Percentiles rank a stretch among this genome's conserved stretches.
These are phyloP conservation scores for Pezicula rhizophila DNA, from an alignment of 2,329 filamentous ascomycete genomes.

Conservation along the genomic window DNA sequence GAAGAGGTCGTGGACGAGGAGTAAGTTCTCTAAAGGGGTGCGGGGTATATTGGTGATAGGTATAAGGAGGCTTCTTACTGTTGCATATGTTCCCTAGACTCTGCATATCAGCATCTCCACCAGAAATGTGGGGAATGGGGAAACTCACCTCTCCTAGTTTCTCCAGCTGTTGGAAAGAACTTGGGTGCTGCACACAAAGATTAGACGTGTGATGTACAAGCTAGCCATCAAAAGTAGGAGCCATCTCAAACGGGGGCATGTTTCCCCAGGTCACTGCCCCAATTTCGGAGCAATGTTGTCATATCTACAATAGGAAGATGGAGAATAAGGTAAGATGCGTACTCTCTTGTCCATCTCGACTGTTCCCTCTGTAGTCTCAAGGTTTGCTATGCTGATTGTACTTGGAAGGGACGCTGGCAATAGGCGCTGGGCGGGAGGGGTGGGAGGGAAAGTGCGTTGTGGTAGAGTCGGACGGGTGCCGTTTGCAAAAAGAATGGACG, in stretches of 20 bases:
- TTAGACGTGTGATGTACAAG: background rate
- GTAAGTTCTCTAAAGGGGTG: background rate
- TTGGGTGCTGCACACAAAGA: conserved; percentile 1
- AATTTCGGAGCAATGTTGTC: no score
- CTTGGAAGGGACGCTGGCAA: conserved; percentile 22
- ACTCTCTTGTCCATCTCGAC: conserved; percentile 71
- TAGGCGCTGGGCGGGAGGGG: conserved; percentile 17
- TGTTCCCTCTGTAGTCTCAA: conserved; percentile 18
- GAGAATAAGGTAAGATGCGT: conserved; percentile 54
- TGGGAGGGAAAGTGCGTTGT: conserved; percentile 25
- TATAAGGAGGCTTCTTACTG: conserved; percentile 46
- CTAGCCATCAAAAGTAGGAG: background rate
- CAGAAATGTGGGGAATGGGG: no score
- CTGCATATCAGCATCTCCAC: no score
- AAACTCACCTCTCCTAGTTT: conserved; percentile 71
- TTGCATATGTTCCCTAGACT: conserved; percentile 79
- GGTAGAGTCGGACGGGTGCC: conserved; percentile 6
- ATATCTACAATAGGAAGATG: conserved; percentile 23
- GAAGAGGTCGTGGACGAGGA: no score
- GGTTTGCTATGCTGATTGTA: conserved; percentile 27
- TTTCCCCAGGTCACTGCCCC: no score
- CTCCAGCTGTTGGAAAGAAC: conserved; percentile 96
- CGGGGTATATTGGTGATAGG: background rate
- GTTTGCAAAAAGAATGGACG: background rate
- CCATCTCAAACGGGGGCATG: no score